Conservation (phyloP, 164 flowering plant genomes). For the Magnolia officinalis region DNA sequence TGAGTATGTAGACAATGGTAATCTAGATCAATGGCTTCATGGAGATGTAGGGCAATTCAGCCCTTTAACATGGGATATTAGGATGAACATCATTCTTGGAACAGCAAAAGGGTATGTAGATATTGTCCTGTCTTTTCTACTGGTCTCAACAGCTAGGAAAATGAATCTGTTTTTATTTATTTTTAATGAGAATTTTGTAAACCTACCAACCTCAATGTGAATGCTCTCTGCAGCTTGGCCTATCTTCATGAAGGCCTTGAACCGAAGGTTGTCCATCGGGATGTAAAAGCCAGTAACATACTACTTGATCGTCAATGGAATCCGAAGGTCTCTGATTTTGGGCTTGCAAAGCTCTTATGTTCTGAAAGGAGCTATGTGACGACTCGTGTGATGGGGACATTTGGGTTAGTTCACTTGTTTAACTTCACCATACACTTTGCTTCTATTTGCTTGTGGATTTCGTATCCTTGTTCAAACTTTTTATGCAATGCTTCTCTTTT, state of each 20-base stretch:
- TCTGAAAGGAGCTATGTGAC: slow-evolving; percentile 87
- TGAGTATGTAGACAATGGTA: slow-evolving; percentile 90
- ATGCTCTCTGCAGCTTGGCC: slow-evolving; percentile 57
- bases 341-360: slow-evolving; percentile 86
- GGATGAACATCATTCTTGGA: slow-evolving; percentile 84
- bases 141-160: background rate
- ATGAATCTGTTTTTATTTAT: background rate
- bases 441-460: background rate
- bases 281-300: slow-evolving; percentile 88
- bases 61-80: slow-evolving; percentile 90
- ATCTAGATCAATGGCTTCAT: slow-evolving; percentile 96
- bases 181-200: background rate
- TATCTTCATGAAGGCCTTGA: slow-evolving; percentile 98
- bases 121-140: background rate
- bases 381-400: slow-evolving; percentile 98
- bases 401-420: slow-evolving; percentile 61
- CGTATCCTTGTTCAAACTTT: background rate
- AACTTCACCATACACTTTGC: background rate
- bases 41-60: slow-evolving; percentile 90
- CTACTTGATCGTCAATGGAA: slow-evolving; percentile 87
- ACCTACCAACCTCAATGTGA: background rate
- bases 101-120: slow-evolving; percentile 81
- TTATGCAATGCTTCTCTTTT: background rate
- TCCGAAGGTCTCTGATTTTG: slow-evolving; percentile 92
- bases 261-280: slow-evolving; percentile 96